Evolutionary conservation across 345 rosid species (phyloP), one percentile per base, ranked within the genome.

Genomic region (Chamaenerion angustifolium): DNA sequence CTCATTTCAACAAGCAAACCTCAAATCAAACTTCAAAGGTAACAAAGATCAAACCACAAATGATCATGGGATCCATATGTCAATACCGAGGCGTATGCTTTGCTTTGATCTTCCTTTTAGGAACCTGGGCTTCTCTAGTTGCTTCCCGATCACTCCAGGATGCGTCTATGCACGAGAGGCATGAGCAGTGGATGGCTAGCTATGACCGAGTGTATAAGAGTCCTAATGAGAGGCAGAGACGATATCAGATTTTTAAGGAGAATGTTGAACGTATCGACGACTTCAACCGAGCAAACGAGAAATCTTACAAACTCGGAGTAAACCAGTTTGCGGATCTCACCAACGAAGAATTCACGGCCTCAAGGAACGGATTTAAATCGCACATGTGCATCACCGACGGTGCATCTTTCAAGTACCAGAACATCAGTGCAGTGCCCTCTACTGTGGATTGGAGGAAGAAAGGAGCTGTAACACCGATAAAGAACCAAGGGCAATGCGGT

Each of bases 401-500:
- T 25, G 50, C 50, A 0, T 44, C 57, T 1, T 54, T 67, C 37
- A 70, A 56, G 68, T 70, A 70, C 15, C 63, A 49, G 45, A 68
- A 73, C 55, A 66, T 66, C 12, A 64, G 69, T 8, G 14, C 5
- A 0, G 60, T 73, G 42, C 77, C 79, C 0, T 40, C 55, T 9
- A 49, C 44, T 40, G 54, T 73, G 60, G 79, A 77, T 16, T 71
- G 79, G 79, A 68, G 82, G 49, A 56, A 65, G 10, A 66, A 65
- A 42, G 82, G 76, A 50, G 82, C 75, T 43, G 76, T 77, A 16
- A 68, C 67, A 16, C 43, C 67, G n/a, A 50, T 77, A 16, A 73
- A 73, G 54, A 42, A 64, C 61, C 82, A 77, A 64, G 67, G 70
- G 13, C 59, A 46, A 9, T 71, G 82, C 25, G 82, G 79, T 73